These are phyloP conservation scores for Flaveria trinervia DNA, from an alignment of 129 eudicot genomes.

Conservation along the genomic window DNA sequence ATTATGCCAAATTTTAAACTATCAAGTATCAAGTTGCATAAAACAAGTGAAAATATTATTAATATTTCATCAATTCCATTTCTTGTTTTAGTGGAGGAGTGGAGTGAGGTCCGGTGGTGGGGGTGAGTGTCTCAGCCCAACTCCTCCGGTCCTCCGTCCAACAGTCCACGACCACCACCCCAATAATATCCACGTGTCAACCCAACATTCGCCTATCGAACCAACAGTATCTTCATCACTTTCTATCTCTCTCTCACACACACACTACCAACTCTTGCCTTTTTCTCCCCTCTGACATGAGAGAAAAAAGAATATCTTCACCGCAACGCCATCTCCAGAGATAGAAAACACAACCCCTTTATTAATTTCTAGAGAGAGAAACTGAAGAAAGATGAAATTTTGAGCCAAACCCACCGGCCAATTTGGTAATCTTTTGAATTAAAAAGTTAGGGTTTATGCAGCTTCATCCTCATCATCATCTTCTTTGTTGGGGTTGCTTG, in stretches of 20 bases:
- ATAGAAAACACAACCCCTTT: constrained; percentile 3
- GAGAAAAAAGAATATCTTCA: constrained; percentile 43
- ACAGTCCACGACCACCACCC: constrained; percentile 18
- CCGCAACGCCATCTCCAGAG: constrained; percentile 35
- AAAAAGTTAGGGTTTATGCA: constrained; percentile 20
- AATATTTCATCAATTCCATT: not conserved
- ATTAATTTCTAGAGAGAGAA: constrained; percentile 27
- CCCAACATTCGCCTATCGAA: constrained; percentile 30
- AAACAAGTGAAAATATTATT: not conserved
- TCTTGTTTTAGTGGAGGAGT: constrained; percentile 4
- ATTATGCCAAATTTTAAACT: constrained; percentile 3
- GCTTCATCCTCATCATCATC: constrained; percentile 16
- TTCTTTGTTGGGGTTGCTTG: constrained; percentile 24
- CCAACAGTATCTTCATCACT: constrained; percentile 22
- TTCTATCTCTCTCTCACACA: constrained; percentile 24
- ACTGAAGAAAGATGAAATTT: constrained; percentile 15
- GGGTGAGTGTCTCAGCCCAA: constrained; percentile 27
- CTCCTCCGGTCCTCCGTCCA: constrained; percentile 23
- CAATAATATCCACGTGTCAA: constrained; percentile 42
- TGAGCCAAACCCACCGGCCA: constrained; percentile 21
- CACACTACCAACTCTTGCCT: constrained; percentile 17
- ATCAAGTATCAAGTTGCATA: constrained; percentile 18
- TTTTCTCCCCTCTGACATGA: constrained; percentile 19
- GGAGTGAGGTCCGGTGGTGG: not conserved
- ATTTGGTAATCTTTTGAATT: not conserved